Evolutionary conservation across 148 eudicot species (phyloP).

Genomic region (Vaccinium vitisidaea): DNA sequence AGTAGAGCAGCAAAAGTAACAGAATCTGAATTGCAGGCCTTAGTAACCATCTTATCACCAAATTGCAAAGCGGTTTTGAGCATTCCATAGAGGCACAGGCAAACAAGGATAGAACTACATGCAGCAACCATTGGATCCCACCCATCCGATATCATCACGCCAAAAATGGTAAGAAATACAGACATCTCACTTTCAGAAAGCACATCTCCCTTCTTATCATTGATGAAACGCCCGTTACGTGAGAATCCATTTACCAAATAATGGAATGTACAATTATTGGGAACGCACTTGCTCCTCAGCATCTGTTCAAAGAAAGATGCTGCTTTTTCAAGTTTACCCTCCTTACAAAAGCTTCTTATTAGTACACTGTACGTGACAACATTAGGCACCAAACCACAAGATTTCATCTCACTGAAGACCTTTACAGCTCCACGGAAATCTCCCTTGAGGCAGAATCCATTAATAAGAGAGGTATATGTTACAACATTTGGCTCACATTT

Average conservation of each 20-base stretch:
- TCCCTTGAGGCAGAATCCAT: constrained; percentile 63
- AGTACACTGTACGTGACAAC: constrained; percentile 74
- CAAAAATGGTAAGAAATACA: constrained; percentile 42
- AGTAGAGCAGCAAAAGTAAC: constrained; percentile 64
- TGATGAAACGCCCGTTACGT: constrained; percentile 23
- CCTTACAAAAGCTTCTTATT: constrained; percentile 74
- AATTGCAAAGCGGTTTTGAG: constrained; percentile 56
- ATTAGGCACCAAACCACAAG: constrained; percentile 58
- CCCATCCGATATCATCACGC: constrained; percentile 57
- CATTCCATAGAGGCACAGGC: constrained; percentile 75
- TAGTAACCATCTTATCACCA: constrained; percentile 44
- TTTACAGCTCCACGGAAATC: constrained; percentile 50
- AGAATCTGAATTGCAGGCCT: constrained; percentile 49
- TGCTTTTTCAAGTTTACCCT: constrained; percentile 57
- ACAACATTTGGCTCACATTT: constrained; percentile 77
- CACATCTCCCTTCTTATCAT: constrained; percentile 23
- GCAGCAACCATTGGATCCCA: constrained; percentile 52
- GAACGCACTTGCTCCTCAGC: constrained; percentile 60
- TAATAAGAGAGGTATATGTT: constrained; percentile 77
- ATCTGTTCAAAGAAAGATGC: constrained; percentile 59
- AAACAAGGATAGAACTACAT: constrained; percentile 61
- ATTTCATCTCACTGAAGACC: constrained; percentile 55
- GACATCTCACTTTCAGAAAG: constrained; percentile 25
- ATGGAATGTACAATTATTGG: constrained; percentile 31
- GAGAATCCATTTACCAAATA: constrained; percentile 75